Conservation (phyloP, 2,329 filamentous ascomycete species). For the Chaetomium olivaceum region DNA sequence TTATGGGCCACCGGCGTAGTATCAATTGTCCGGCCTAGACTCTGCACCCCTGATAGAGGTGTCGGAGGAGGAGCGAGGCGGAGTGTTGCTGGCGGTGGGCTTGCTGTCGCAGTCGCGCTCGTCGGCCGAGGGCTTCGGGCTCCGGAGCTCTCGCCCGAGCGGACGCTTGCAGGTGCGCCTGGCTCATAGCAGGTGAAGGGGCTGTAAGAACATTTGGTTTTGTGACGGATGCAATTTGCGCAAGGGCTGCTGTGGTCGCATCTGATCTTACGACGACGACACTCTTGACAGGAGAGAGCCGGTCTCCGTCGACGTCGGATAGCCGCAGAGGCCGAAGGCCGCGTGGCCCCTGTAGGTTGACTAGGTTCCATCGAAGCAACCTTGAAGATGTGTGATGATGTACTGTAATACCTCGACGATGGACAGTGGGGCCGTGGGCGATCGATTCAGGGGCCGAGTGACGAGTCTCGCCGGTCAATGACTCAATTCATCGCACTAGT, state of each 20-base stretch:
- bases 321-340: neutral
- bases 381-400: neutral
- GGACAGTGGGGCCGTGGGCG: neutral
- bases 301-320: slow-evolving; percentile 38
- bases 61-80: neutral
- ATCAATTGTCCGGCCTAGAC: neutral
- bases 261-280: slow-evolving; percentile 48
- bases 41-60: neutral
- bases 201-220: slow-evolving; percentile 37
- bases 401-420: neutral
- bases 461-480: neutral
- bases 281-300: slow-evolving; percentile 46
- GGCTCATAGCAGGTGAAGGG: slow-evolving; percentile 18
- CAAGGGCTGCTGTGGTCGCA: slow-evolving; percentile 47
- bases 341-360: neutral
- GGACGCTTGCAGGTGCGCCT: neutral
- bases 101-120: neutral
- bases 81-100: neutral
- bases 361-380: neutral
- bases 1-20: neutral
- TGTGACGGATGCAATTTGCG: slow-evolving; percentile 40
- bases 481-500: neutral
- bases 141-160: neutral
- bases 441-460: neutral
- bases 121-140: neutral